A percentile compares a stretch with the other conserved stretches of the same genome.
Evolutionary conservation across 1,139 yeast genomes (phyloP).

Genomic region (Nematodospora anomalae): DNA sequence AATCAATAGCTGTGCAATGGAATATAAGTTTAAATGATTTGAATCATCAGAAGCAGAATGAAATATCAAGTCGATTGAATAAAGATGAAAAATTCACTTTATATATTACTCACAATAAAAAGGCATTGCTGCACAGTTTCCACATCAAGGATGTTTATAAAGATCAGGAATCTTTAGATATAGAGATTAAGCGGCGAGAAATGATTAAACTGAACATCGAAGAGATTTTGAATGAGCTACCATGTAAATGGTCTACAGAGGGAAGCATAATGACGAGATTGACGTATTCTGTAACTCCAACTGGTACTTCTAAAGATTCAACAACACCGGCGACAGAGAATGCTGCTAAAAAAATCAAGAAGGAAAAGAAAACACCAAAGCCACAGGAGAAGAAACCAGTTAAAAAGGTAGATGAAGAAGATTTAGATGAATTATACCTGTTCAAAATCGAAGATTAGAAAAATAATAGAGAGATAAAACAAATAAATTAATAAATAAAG

Average conservation of each 20-base stretch:
- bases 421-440: constrained; percentile 44
- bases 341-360: constrained; percentile 8
- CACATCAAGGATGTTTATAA: not conserved
- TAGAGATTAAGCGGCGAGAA: constrained; percentile 34
- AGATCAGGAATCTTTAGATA: constrained; percentile 19
- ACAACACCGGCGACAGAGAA: not conserved
- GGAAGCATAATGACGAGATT: constrained; percentile 30
- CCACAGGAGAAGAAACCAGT: constrained; percentile 15
- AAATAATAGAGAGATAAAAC: constrained; percentile 1
- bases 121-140: not conserved
- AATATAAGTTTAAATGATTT: constrained; percentile 42
- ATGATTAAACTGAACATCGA: constrained; percentile 23
- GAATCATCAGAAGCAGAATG: constrained; percentile 37
- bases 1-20: constrained; percentile 38
- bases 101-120: constrained; percentile 4
- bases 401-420: constrained; percentile 26
- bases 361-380: constrained; percentile 2
- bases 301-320: not conserved
- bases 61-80: constrained; percentile 30
- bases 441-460: constrained; percentile 40
- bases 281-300: constrained; percentile 22
- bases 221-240: constrained; percentile 30
- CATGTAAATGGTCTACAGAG: constrained; percentile 29
- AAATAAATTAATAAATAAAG: constrained; percentile 7
- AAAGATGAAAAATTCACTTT: constrained; percentile 36